These are phyloP conservation scores for Colletotrichum cordylinicola DNA, from an alignment of 2,329 filamentous ascomycete genomes.

Conservation along the genomic window DNA sequence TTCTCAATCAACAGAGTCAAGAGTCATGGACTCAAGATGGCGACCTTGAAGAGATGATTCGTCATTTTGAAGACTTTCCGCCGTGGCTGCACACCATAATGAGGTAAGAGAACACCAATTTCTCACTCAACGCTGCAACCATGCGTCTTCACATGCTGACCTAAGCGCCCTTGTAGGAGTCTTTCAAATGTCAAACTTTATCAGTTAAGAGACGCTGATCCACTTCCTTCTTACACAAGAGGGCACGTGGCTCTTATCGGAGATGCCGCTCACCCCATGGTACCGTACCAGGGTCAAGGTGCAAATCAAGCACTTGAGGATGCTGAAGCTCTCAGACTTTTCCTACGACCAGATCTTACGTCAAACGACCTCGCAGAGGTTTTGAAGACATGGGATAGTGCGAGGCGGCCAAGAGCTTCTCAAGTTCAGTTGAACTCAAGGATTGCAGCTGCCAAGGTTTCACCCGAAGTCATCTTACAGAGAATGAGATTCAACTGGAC, in stretches of 20 bases:
- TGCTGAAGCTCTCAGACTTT: background rate
- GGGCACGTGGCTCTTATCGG: background rate
- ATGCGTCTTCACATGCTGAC: background rate
- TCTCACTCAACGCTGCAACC: background rate
- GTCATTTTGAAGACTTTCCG: background rate
- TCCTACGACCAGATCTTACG: background rate
- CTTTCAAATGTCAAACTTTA: background rate
- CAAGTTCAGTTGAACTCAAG: background rate
- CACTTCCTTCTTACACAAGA: background rate
- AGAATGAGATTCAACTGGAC: background rate
- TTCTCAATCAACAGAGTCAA: background rate
- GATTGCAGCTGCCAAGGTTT: background rate
- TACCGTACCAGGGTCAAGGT: slow-evolving; percentile 1
- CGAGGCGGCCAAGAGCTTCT: background rate
- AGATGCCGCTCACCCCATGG: background rate
- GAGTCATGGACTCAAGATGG: background rate
- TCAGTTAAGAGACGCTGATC: background rate
- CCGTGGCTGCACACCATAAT: background rate
- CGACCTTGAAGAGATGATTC: background rate
- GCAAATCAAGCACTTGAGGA: background rate
- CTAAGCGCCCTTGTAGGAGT: background rate
- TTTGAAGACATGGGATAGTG: background rate
- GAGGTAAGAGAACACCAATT: background rate
- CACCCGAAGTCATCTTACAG: background rate
- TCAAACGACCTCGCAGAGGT: background rate